phyloP scores from a whole-genome alignment of 2,329 filamentous ascomycete genomes.

The Alternaria rosae region DNA sequence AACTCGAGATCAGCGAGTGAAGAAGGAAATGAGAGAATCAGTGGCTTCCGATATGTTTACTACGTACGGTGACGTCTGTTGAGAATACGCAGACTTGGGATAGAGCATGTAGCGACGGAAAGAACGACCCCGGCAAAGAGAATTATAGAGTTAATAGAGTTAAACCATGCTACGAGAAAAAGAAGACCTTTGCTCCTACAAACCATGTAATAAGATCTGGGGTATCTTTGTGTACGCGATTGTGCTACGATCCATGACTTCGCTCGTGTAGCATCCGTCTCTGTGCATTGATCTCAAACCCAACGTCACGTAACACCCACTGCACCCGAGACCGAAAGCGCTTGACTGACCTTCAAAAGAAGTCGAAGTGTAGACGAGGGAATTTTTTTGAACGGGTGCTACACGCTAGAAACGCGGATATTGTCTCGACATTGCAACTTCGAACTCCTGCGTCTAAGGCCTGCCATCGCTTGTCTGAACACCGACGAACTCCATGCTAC shows the following conservation, averaged over 20 bases:
- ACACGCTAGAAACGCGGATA: neutral
- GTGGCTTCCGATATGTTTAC: neutral
- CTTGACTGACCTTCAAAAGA: neutral
- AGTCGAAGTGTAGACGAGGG: neutral
- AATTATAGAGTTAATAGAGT: neutral
- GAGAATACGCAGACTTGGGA: neutral
- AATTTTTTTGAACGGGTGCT: neutral
- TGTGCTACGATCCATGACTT: conserved; percentile 10
- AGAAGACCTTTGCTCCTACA: conserved; percentile 3
- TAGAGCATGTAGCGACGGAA: neutral
- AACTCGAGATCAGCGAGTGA: neutral
- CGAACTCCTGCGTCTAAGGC: neutral
- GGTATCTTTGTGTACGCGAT: conserved; percentile 19
- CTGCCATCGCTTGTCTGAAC: neutral
- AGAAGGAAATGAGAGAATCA: neutral
- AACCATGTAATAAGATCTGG: conserved; percentile 21
- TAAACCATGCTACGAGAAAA: neutral
- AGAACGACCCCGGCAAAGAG: neutral
- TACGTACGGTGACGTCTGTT: neutral
- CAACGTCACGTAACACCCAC: conserved; percentile 15
- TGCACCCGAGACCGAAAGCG: conserved; percentile 9
- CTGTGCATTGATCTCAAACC: conserved; percentile 15
- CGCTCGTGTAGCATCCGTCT: conserved; percentile 11
- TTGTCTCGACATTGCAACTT: neutral
- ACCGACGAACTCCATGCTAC: neutral